phyloP scores from a whole-genome alignment of 352 stramenopile species.

The Pythium volutum region DNA sequence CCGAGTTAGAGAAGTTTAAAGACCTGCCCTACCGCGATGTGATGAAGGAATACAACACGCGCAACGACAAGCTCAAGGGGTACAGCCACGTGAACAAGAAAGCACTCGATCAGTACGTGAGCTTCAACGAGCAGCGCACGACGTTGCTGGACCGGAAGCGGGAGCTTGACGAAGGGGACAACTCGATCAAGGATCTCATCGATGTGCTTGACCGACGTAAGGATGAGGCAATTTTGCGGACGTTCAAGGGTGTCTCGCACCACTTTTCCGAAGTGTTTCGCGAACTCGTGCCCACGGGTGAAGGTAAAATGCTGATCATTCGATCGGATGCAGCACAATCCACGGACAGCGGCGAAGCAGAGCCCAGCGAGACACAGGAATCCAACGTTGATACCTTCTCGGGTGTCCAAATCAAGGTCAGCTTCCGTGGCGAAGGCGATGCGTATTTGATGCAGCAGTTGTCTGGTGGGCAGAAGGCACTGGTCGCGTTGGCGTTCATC shows the following conservation, averaged over 20 bases:
- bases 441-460: slow-evolving; percentile 98
- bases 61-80: slow-evolving; percentile 96
- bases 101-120: slow-evolving; percentile 99
- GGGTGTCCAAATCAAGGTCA: slow-evolving; percentile 98
- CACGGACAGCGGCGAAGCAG: slow-evolving; percentile 6
- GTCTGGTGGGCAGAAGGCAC: slow-evolving; percentile 98
- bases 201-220: slow-evolving; percentile 95
- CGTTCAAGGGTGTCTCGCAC: slow-evolving; percentile 97
- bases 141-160: slow-evolving; percentile 93
- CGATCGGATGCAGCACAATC: slow-evolving; percentile 60
- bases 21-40: slow-evolving; percentile 86
- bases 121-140: slow-evolving; percentile 93
- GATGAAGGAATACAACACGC: slow-evolving; percentile 92
- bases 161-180: slow-evolving; percentile 95
- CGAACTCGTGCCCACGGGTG: slow-evolving; percentile 96
- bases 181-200: slow-evolving; percentile 85
- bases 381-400: slow-evolving; percentile 91
- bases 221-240: slow-evolving; percentile 98
- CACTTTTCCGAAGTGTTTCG: slow-evolving; percentile 99
- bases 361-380: slow-evolving; percentile 19
- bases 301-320: slow-evolving; percentile 97
- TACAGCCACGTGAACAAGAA: slow-evolving; percentile 99
- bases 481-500: slow-evolving; percentile 99
- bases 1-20: slow-evolving; percentile 93
- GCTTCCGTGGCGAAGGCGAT: slow-evolving; percentile 94